phyloP scores from a whole-genome alignment of 371 early-diverging fungal genomes.

The Apophysomyces variabilis region DNA sequence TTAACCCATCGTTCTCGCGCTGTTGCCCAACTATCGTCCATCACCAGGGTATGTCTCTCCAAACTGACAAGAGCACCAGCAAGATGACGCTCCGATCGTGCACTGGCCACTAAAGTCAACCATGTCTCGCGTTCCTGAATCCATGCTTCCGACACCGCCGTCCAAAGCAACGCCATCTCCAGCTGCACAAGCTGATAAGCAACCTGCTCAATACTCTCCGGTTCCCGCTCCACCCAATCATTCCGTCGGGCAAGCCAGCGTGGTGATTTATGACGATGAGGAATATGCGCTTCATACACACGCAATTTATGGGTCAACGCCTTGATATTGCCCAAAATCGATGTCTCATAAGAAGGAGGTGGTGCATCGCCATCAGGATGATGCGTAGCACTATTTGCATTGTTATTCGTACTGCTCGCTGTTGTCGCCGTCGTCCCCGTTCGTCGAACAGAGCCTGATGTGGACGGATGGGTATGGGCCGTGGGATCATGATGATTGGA shows the following conservation, averaged over 20 bases:
- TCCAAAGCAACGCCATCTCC: conserved; percentile 55
- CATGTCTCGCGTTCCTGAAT: conserved; percentile 54
- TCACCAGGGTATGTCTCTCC: conserved; percentile 52
- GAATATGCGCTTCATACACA: conserved; percentile 46
- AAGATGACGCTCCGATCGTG: conserved; percentile 49
- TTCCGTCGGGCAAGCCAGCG: conserved; percentile 45
- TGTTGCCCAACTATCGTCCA: conserved; percentile 43
- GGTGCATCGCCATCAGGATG: conserved; percentile 27
- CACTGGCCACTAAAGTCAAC: conserved; percentile 48
- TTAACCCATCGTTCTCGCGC: conserved; percentile 45
- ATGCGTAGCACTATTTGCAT: no score
- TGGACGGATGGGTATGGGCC: not conserved
- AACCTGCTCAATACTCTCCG: conserved; percentile 45
- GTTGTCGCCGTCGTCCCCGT: no score
- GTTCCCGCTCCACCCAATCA: conserved; percentile 44
- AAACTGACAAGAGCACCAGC: conserved; percentile 51
- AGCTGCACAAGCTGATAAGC: conserved; percentile 52
- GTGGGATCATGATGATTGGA: not conserved
- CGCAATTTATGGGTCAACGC: conserved; percentile 36
- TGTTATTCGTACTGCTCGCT: no score
- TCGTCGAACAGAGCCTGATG: not conserved
- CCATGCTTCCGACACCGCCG: conserved; percentile 53
- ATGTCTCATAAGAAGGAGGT: conserved; percentile 56
- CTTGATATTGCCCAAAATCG: conserved; percentile 46
- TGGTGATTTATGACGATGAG: conserved; percentile 52